These are phyloP conservation scores for Corynascus novoguineensis DNA, from an alignment of 495 filamentous ascomycete genomes.

Conservation along the genomic window DNA sequence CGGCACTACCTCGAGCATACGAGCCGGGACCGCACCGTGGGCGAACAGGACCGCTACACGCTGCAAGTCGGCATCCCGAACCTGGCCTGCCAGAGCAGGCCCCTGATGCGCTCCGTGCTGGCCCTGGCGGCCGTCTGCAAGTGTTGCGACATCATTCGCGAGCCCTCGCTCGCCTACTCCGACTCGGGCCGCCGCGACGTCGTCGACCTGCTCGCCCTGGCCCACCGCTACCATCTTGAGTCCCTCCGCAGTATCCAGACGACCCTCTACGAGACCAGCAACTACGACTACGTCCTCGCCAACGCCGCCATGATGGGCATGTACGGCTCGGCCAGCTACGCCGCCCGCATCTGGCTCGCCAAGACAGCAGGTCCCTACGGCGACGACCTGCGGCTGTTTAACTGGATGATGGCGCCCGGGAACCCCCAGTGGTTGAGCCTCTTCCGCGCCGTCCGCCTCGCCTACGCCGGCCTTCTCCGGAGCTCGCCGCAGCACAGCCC, in stretches of 20 bases:
- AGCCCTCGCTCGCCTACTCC: conserved; percentile 13
- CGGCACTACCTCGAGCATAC: conserved; percentile 42
- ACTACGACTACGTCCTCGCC: conserved; percentile 36
- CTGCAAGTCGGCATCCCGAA: conserved; percentile 40
- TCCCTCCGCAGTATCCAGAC: conserved; percentile 33
- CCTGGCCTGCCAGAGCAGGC: conserved; percentile 37
- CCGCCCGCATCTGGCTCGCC: conserved; percentile 34
- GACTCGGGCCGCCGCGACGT: conserved; percentile 21
- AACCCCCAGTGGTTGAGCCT: conserved; percentile 40
- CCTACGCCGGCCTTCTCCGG: conserved; percentile 34
- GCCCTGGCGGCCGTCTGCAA: conserved; percentile 39
- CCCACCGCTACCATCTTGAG: conserved; percentile 32
- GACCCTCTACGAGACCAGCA: conserved; percentile 20
- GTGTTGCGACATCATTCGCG: conserved; percentile 34
- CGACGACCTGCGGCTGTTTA: not conserved
- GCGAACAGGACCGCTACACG: conserved; percentile 35
- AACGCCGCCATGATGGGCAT: conserved; percentile 45
- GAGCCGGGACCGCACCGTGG: conserved; percentile 32
- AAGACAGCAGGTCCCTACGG: conserved; percentile 26
- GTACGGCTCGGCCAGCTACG: conserved; percentile 40
- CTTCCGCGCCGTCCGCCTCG: conserved; percentile 35
- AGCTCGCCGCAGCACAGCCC: not conserved
- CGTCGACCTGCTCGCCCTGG: conserved; percentile 28
- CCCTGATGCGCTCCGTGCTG: conserved; percentile 40
- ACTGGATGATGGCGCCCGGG: conserved; percentile 22